Conservation (phyloP, 129 eudicot species). For the Arctium minus region DNA sequence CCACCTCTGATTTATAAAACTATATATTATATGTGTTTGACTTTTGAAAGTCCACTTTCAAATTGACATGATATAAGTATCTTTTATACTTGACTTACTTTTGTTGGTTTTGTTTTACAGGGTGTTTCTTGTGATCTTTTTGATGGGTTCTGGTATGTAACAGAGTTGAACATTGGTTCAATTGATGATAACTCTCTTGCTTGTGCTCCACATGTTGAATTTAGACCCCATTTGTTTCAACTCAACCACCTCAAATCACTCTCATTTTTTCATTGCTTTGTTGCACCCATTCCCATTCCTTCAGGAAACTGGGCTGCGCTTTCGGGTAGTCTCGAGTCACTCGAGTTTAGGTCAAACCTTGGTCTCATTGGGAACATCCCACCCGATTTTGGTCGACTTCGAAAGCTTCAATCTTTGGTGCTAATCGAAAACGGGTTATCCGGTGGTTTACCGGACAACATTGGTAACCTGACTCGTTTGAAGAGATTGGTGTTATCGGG, state of each 20-base stretch:
- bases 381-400: constrained; percentile 42
- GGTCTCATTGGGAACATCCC: constrained; percentile 58
- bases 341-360: constrained; percentile 59
- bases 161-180: constrained; percentile 53
- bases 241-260: constrained; percentile 56
- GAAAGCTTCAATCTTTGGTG: constrained; percentile 60
- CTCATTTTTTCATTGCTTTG: constrained; percentile 58
- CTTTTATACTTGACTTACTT: neutral
- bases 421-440: constrained; percentile 48
- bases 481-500: constrained; percentile 50
- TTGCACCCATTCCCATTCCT: constrained; percentile 39
- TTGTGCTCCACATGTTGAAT: constrained; percentile 47
- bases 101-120: constrained; percentile 29
- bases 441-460: constrained; percentile 42
- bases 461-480: constrained; percentile 43
- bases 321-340: constrained; percentile 43
- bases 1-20: neutral
- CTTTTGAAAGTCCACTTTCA: neutral
- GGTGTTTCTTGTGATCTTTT: constrained; percentile 75
- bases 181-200: constrained; percentile 69
- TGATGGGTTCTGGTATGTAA: constrained; percentile 74
- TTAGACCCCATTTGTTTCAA: constrained; percentile 46
- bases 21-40: neutral
- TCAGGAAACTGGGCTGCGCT: constrained; percentile 40
- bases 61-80: neutral